Evolutionary conservation across 1,284 basidiomycete genomes (phyloP).

Genomic region (Phylloboletellus chloephorus): DNA sequence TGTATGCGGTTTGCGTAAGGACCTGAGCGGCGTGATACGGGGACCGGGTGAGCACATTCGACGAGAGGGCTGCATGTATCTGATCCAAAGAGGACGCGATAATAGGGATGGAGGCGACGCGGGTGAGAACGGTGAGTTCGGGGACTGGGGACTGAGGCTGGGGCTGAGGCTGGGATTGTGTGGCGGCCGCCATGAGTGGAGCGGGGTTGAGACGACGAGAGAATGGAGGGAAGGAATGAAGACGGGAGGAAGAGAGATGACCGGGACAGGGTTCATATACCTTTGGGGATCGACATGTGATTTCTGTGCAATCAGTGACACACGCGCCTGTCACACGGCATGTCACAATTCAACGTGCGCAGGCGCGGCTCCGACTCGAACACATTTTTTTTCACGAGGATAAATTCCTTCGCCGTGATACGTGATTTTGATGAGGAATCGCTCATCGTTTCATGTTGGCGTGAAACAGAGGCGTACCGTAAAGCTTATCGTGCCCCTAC

Average conservation of each 20-base stretch:
- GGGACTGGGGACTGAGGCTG: conserved; percentile 36
- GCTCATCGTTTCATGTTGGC: conserved; percentile 1
- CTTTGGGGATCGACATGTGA: conserved; percentile 21
- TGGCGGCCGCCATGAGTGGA: conserved; percentile 38
- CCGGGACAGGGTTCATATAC: conserved; percentile 31
- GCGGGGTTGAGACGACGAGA: conserved; percentile 3
- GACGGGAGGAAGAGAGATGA: conserved; percentile 7
- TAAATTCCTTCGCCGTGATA: not conserved
- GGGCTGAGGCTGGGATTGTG: conserved; percentile 30
- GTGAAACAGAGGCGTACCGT: not conserved
- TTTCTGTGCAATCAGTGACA: conserved; percentile 10
- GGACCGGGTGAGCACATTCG: conserved; percentile 55
- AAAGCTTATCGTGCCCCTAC: not conserved
- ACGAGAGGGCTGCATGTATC: conserved; percentile 53
- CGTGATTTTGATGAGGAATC: too few species aligned
- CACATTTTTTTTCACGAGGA: conserved; percentile 13
- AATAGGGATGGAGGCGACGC: conserved; percentile 65
- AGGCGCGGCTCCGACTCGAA: not conserved
- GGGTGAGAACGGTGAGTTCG: conserved; percentile 54
- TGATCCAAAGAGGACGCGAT: conserved; percentile 57
- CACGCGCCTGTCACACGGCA: conserved; percentile 19
- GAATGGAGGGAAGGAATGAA: conserved; percentile 6
- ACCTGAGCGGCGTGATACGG: conserved; percentile 60
- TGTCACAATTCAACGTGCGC: conserved; percentile 15
- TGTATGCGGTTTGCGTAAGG: conserved; percentile 54